These are phyloP conservation scores for Recurvomyces mirabilis DNA, from an alignment of 495 filamentous ascomycete genomes.

Conservation along the genomic window DNA sequence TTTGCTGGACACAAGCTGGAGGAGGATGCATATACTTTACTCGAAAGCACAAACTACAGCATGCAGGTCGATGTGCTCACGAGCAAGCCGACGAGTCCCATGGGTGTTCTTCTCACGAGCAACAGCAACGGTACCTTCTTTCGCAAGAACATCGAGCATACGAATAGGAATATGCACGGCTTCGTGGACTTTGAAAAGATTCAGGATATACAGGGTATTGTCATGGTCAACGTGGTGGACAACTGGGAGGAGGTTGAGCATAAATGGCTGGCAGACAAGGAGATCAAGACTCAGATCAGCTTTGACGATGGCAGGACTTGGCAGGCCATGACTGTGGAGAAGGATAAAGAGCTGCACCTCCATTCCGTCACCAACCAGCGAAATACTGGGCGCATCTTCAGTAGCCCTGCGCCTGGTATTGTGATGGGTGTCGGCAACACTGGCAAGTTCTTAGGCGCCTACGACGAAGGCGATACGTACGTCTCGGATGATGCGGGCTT, in stretches of 20 bases:
- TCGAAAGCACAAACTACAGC: slow-evolving; percentile 94
- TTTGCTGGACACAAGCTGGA: slow-evolving; percentile 72
- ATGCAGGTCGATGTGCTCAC: slow-evolving; percentile 91
- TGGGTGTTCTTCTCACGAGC: slow-evolving; percentile 82
- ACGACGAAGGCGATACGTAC: slow-evolving; percentile 62
- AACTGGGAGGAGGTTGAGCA: slow-evolving; percentile 69
- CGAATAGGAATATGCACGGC: slow-evolving; percentile 61
- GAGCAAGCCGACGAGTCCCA: slow-evolving; percentile 46
- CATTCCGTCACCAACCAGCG: slow-evolving; percentile 77
- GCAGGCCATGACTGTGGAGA: slow-evolving; percentile 47
- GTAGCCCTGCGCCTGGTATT: slow-evolving; percentile 82
- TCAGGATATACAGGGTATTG: slow-evolving; percentile 75
- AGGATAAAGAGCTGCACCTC: slow-evolving; percentile 57
- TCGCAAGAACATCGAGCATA: slow-evolving; percentile 76
- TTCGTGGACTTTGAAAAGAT: slow-evolving; percentile 92
- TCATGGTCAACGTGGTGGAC: slow-evolving; percentile 77
- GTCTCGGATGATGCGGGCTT: slow-evolving; percentile 85
- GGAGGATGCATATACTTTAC: slow-evolving; percentile 80
- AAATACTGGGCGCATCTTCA: slow-evolving; percentile 79
- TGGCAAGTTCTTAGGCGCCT: slow-evolving; percentile 55
- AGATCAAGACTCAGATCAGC: slow-evolving; percentile 67
- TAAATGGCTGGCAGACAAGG: slow-evolving; percentile 41
- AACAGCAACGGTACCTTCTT: slow-evolving; percentile 97
- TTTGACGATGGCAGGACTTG: slow-evolving; percentile 89
- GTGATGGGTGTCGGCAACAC: slow-evolving; percentile 89